A percentile compares a stretch with the other conserved stretches of the same genome.
These are phyloP conservation scores for Colletotrichum limetticola DNA, from an alignment of 2,329 filamentous ascomycete species.

Conservation along the genomic window DNA sequence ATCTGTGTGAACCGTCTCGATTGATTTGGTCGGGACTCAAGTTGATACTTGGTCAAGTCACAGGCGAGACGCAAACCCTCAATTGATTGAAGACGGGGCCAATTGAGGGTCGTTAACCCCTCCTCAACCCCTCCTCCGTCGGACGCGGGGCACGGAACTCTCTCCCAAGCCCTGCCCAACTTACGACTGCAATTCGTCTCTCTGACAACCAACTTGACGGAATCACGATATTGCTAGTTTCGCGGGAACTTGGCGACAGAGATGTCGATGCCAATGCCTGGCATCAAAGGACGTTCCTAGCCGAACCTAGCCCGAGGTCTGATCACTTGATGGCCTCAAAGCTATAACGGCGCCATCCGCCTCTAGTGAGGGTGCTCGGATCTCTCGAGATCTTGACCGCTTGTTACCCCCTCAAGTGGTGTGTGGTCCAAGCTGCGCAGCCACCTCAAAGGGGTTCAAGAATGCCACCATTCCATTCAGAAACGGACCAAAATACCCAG, in stretches of 20 bases:
- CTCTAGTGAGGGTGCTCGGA: conserved; percentile 25
- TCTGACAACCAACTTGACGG: neutral
- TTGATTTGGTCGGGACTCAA: conserved; percentile 1
- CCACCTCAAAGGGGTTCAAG: neutral
- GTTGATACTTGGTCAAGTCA: neutral
- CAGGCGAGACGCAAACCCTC: neutral
- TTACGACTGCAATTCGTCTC: neutral
- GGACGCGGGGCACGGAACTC: neutral
- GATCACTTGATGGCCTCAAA: conserved; percentile 14
- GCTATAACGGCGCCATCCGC: conserved; percentile 15
- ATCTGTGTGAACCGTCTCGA: neutral
- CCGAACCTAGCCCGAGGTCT: neutral
- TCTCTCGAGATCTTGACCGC: conserved; percentile 25
- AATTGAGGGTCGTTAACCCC: neutral
- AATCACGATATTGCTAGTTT: neutral
- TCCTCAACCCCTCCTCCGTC: neutral
- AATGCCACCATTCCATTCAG: neutral
- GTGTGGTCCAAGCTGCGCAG: neutral
- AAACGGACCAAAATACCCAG: neutral
- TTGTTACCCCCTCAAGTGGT: conserved; percentile 15
- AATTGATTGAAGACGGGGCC: neutral
- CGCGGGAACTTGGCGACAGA: neutral
- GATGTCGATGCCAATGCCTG: neutral
- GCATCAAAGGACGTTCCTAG: neutral
- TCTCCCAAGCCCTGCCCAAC: neutral